Evolutionary conservation across 441 rosid species (phyloP), one percentile per base, ranked within the genome.

Genomic region (Arabidopsis hybrid): DNA sequence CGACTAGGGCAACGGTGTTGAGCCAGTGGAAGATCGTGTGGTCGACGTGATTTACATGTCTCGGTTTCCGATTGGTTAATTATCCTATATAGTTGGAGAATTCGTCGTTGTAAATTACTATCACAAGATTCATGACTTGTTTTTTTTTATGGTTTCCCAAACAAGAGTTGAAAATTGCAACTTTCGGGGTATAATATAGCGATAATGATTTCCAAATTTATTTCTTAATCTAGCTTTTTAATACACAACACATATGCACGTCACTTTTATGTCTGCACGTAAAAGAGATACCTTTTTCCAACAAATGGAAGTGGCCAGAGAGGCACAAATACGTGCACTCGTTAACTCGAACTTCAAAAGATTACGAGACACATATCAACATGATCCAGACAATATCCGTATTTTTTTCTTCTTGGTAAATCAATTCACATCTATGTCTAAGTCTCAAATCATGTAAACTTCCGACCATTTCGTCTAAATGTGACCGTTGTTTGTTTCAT

Each of bases 21-120:
- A 56, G 71, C 61, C 71, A 53, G 71, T 76, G 71, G 71, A 57
- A 38, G 32, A 70, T 69, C 75, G 71, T 70, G 79, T 59, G 26
- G 26, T 21, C 26, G 59, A 69, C 60, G 73, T 59, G 78, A 67
- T 31, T 31, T 31, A 3, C 32, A 31, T 4, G 32, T 31, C 32
- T 31, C 32, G 32, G 32, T 31, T 31, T 31, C 32, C 4, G 32
- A 0, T 31, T 31, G 32, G 32, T 31, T 21, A 21, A 21, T 21
- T 21, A 21, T 21, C 26, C 26, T 21, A 21, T 21, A 21, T 21
- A 21, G 0, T 21, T 21, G 26, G 26, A 21, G 26, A 21, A 21
- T 21, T 21, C 26, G 26, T 21, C 26, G 26, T 21, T 21, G 26
- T 21, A 21, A 21, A 21, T 21, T 21, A 21, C 26, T 21, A 21